Base-by-base conservation (phyloP, 1,284 basidiomycete species). In the Papiliotrema flavescens region DNA sequence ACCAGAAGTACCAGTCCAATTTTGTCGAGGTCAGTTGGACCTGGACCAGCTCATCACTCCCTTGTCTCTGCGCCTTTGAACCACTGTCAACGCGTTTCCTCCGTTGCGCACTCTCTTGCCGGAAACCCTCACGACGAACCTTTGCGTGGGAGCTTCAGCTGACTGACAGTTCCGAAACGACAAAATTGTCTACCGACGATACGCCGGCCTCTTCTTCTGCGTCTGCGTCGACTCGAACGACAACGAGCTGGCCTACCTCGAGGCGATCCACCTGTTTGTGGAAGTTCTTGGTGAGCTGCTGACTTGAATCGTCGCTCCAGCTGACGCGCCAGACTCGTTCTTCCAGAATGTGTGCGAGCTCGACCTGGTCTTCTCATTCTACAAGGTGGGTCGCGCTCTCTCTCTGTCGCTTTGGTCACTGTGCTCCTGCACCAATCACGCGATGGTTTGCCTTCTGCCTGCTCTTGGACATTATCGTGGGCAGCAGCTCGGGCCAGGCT, bases 1-100 rank as follows among this genome's bases (percentile, higher is more conserved):
- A 98, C 76, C 94, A 97, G 80, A 97, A 97, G 76, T 95, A 97
- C 64, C 96, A 98, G 76, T 95, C 91, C 55, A 98, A 98, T 77
- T 98, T 98, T 72, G 94, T 98, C 48, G 95, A 98, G 83, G 94
- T 95, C 62, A 53, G 84, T 65, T 6, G 11, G n/a, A 23, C 45
- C 36, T 39, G 6, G 6, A 32, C 13, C 6, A n/a, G 19, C 53
- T 32, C 11, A 50, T 56, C 17, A 14, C 39, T 11, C 47, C 15
- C 36, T 20, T 48, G 23, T 19, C 24, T 36, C 4, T 8, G 24
- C 23, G 24, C 19, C 40, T 26, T 19, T 11, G 28, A 22, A 9
- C 13, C 40, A 32, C 23, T n/a, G n/a, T n/a, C n/a, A n/a, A n/a
- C n/a, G n/a, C n/a, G n/a, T n/a, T n/a, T n/a, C n/a, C n/a, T n/a